These are phyloP conservation scores for Apodospora peruviana DNA, from an alignment of 495 filamentous ascomycete genomes.

Conservation along the genomic window DNA sequence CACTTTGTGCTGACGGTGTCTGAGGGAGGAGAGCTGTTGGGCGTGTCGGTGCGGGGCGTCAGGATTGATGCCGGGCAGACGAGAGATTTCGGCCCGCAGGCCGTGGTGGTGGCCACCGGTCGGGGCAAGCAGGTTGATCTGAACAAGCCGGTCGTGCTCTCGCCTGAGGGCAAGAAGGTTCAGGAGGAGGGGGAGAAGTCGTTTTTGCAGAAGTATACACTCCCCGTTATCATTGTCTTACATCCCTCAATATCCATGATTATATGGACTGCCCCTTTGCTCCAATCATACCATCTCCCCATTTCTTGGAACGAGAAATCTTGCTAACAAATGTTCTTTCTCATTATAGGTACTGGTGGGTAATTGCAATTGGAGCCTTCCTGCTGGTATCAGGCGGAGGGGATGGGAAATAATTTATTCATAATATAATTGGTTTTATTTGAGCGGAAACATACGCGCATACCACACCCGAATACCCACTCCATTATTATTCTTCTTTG, in stretches of 20 bases:
- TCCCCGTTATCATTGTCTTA: no score
- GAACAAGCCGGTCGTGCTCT: slow-evolving; percentile 62
- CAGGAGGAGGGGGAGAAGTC: slow-evolving; percentile 59
- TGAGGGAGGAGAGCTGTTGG: slow-evolving; percentile 32
- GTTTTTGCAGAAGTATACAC: slow-evolving; percentile 63
- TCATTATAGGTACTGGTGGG: slow-evolving; percentile 54
- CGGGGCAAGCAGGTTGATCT: slow-evolving; percentile 50
- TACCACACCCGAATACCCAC: neutral
- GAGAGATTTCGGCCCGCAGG: slow-evolving; percentile 52
- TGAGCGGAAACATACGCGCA: no score
- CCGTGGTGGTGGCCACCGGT: slow-evolving; percentile 39
- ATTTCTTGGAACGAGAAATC: slow-evolving; percentile 8
- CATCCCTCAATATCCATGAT: no score
- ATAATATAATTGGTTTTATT: neutral
- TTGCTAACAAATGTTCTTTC: slow-evolving; percentile 4
- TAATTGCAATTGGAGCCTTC: slow-evolving; percentile 36
- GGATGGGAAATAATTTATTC: slow-evolving; percentile 26
- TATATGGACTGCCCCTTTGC: no score
- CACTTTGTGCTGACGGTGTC: slow-evolving; percentile 39
- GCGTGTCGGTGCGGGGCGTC: slow-evolving; percentile 36
- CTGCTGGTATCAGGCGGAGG: slow-evolving; percentile 35
- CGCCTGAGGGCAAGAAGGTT: slow-evolving; percentile 52
- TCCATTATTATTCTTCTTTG: neutral
- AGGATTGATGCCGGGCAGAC: slow-evolving; percentile 50
- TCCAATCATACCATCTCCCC: slow-evolving; percentile 13